Percentiles rank a stretch among this genome's conserved stretches.
phyloP scores from a whole-genome alignment of 352 stramenopile species.

The Phytopythium litorale region DNA sequence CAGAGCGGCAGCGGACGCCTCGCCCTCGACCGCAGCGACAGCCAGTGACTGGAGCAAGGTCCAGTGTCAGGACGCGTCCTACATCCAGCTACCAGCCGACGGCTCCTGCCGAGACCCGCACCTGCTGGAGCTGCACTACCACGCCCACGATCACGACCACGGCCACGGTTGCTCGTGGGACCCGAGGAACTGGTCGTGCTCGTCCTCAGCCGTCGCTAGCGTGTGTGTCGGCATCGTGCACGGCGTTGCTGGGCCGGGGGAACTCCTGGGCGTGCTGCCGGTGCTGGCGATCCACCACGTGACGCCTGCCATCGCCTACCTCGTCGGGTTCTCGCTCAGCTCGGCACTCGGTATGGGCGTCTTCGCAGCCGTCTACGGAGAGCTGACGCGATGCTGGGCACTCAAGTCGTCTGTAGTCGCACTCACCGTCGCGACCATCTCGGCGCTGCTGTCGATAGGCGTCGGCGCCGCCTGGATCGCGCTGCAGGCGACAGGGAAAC shows the following conservation, averaged over 20 bases:
- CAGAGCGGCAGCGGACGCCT: slow-evolving; percentile 5
- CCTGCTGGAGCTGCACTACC: neutral
- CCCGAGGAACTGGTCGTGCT: neutral
- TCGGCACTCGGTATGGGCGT: slow-evolving; percentile 86
- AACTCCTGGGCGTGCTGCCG: slow-evolving; percentile 81
- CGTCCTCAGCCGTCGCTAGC: slow-evolving; percentile 27
- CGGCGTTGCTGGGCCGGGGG: slow-evolving; percentile 75
- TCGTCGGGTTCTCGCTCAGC: slow-evolving; percentile 82
- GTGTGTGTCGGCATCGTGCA: slow-evolving; percentile 80
- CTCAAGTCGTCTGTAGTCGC: slow-evolving; percentile 20
- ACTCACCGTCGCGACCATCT: slow-evolving; percentile 47
- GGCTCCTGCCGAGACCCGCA: slow-evolving; percentile 7
- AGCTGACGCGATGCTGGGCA: slow-evolving; percentile 35
- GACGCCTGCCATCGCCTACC: slow-evolving; percentile 63
- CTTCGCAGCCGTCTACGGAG: slow-evolving; percentile 83
- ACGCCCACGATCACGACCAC: slow-evolving; percentile 11
- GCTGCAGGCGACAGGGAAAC: slow-evolving; percentile 48
- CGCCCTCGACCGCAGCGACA: slow-evolving; percentile 13
- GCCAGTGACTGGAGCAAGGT: slow-evolving; percentile 43
- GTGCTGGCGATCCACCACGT: slow-evolving; percentile 67
- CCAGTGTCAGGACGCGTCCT: slow-evolving; percentile 52
- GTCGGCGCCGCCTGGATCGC: slow-evolving; percentile 73
- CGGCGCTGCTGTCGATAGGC: slow-evolving; percentile 47
- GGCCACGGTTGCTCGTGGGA: slow-evolving; percentile 11
- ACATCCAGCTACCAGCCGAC: slow-evolving; percentile 38